These are phyloP conservation scores for Mortierella claussenii DNA, from an alignment of 192 early-diverging fungal species.

Conservation along the genomic window DNA sequence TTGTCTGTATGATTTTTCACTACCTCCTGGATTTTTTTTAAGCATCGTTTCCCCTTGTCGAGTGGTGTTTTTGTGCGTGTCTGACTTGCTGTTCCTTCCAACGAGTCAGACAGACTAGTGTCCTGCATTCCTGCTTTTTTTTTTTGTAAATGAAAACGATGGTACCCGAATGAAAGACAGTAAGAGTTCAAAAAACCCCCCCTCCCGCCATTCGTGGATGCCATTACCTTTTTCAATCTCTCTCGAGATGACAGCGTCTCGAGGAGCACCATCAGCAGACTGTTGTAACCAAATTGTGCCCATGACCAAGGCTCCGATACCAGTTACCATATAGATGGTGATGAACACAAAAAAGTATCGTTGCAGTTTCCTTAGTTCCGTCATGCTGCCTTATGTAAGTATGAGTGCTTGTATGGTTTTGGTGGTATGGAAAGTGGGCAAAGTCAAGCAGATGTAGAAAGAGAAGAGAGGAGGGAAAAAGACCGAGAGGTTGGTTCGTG, in stretches of 20 bases:
- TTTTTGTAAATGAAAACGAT: too few species aligned
- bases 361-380: slow-evolving; percentile 28
- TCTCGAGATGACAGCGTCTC: slow-evolving; percentile 49
- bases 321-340: slow-evolving; percentile 33
- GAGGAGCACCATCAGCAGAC: slow-evolving; percentile 38
- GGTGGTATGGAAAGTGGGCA: not conserved
- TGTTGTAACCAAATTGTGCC: slow-evolving; percentile 37
- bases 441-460: not conserved
- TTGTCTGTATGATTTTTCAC: too few species aligned
- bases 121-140: too few species aligned
- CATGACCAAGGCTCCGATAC: slow-evolving; percentile 27
- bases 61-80: too few species aligned
- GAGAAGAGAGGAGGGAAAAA: not conserved
- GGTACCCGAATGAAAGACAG: too few species aligned
- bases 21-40: too few species aligned
- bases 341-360: slow-evolving; percentile 36
- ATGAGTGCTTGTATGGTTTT: not conserved
- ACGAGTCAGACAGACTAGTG: too few species aligned
- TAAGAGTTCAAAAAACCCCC: too few species aligned
- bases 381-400: slow-evolving; percentile 3
- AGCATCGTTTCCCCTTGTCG: too few species aligned
- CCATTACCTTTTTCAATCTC: slow-evolving; percentile 43
- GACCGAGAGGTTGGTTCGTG: too few species aligned
- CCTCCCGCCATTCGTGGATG: too few species aligned
- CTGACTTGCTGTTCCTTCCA: too few species aligned